These are phyloP conservation scores for Collybia mongolica DNA, from an alignment of 768 basidiomycete genomes.

Conservation along the genomic window DNA sequence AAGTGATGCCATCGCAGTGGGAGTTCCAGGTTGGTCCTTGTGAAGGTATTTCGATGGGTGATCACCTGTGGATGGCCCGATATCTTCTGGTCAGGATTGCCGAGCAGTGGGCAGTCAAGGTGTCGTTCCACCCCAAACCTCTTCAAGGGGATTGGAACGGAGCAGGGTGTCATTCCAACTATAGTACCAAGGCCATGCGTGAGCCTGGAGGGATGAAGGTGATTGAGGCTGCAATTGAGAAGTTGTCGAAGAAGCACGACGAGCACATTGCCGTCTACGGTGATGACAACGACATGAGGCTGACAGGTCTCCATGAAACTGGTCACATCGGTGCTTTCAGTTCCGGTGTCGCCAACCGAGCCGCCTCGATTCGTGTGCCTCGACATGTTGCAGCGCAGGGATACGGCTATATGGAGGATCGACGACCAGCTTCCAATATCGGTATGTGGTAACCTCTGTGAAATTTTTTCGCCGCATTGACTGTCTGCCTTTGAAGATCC, in stretches of 20 bases:
- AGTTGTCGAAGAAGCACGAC: constrained; percentile 84
- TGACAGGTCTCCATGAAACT: constrained; percentile 98
- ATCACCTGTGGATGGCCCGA: constrained; percentile 99
- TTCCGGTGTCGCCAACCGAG: constrained; percentile 96
- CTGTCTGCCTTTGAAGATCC: constrained; percentile 58
- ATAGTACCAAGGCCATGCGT: constrained; percentile 92
- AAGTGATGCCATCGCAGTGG: constrained; percentile 99
- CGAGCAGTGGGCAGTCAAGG: constrained; percentile 96
- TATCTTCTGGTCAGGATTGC: constrained; percentile 95
- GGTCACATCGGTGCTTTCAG: constrained; percentile 90
- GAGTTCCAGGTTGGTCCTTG: constrained; percentile 99
- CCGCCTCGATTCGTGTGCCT: constrained; percentile 95
- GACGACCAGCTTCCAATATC: constrained; percentile 97
- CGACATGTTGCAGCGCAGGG: constrained; percentile 91
- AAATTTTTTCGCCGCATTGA: constrained; percentile 3
- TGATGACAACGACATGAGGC: constrained; percentile 94
- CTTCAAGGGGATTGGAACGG: constrained; percentile 99
- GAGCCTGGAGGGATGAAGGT: constrained; percentile 89
- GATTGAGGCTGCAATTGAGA: constrained; percentile 93
- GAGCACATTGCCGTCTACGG: constrained; percentile 98
- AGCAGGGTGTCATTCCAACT: constrained; percentile 98
- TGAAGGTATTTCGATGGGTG: constrained; percentile 97
- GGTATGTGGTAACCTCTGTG: constrained; percentile 48
- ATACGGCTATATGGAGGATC: constrained; percentile 94
- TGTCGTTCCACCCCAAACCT: constrained; percentile 99